These are phyloP conservation scores for Emergomyces pasteurianus DNA, from an alignment of 2,329 filamentous ascomycete species.

Conservation along the genomic window DNA sequence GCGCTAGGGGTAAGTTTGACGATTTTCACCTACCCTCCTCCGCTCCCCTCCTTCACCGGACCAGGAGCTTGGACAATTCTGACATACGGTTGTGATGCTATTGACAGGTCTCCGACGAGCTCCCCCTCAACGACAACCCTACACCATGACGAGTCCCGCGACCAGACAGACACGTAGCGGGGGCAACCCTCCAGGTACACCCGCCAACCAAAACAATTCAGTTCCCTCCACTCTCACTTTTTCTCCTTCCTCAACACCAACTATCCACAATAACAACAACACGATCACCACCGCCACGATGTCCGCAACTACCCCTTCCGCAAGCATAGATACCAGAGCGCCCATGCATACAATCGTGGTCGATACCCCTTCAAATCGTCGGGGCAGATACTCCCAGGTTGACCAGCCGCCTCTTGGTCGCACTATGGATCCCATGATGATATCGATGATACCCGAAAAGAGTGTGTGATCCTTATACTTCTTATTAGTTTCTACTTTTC, in stretches of 20 bases:
- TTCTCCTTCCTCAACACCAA: not conserved
- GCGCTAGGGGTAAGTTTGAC: not conserved
- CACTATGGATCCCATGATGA: conserved; percentile 28
- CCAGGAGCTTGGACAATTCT: not conserved
- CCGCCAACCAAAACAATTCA: not conserved
- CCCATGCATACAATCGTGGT: conserved; percentile 18
- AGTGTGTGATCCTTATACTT: not conserved
- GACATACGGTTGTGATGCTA: not conserved
- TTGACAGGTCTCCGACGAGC: conserved; percentile 1
- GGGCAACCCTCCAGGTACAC: not conserved
- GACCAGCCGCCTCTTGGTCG: conserved; percentile 17
- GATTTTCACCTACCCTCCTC: not conserved
- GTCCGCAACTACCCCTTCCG: not conserved
- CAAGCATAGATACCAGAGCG: not conserved
- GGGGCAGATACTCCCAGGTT: conserved; percentile 25
- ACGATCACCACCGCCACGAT: conserved; percentile 5
- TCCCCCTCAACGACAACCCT: not conserved
- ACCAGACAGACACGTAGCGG: conserved; percentile 1
- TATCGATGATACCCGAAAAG: conserved; percentile 11
- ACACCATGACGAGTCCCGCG: not conserved
- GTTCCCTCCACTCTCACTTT: not conserved
- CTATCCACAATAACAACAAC: not conserved
- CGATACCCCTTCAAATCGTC: conserved; percentile 32
- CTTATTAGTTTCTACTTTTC: not conserved
- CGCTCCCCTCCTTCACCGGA: too few species aligned